These are phyloP conservation scores for Ogataea trehalophila DNA, from an alignment of 805 yeast genomes.

Conservation along the genomic window DNA sequence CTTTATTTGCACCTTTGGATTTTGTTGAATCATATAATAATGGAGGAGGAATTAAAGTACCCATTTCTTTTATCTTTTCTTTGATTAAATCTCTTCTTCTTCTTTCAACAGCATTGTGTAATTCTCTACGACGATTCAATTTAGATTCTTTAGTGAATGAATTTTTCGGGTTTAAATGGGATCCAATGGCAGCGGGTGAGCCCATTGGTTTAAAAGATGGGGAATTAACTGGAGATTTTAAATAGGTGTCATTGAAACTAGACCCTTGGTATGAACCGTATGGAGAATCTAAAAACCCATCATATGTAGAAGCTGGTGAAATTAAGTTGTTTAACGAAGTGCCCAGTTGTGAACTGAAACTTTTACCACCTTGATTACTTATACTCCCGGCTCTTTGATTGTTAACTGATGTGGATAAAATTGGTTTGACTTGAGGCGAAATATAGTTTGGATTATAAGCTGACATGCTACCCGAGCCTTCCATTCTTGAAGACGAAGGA, in stretches of 20 bases:
- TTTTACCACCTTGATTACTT: constrained; percentile 23
- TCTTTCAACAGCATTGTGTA: constrained; percentile 92
- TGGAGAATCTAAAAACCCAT: constrained; percentile 31
- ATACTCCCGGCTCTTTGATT: constrained; percentile 19
- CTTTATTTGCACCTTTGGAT: constrained; percentile 37
- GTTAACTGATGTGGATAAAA: constrained; percentile 11
- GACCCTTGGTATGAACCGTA: constrained; percentile 30
- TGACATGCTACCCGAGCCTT: constrained; percentile 11
- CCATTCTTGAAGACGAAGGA: constrained; percentile 3
- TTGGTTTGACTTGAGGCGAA: constrained; percentile 26
- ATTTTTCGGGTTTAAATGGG: constrained; percentile 32
- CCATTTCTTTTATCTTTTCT: constrained; percentile 80
- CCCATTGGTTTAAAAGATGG: constrained; percentile 30
- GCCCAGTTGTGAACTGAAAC: constrained; percentile 28
- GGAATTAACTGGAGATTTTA: constrained; percentile 32
- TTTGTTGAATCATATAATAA: constrained; percentile 40
- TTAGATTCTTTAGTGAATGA: constrained; percentile 59
- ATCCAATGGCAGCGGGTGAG: constrained; percentile 31
- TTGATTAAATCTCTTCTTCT: constrained; percentile 87
- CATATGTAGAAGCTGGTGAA: constrained; percentile 33
- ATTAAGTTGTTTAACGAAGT: constrained; percentile 28
- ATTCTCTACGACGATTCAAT: constrained; percentile 72
- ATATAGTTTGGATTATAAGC: constrained; percentile 20
- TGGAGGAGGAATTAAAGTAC: constrained; percentile 75
- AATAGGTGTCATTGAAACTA: constrained; percentile 26